Base-by-base conservation (phyloP, 345 rosid genomes). In the Gossypium herbaceum region DNA sequence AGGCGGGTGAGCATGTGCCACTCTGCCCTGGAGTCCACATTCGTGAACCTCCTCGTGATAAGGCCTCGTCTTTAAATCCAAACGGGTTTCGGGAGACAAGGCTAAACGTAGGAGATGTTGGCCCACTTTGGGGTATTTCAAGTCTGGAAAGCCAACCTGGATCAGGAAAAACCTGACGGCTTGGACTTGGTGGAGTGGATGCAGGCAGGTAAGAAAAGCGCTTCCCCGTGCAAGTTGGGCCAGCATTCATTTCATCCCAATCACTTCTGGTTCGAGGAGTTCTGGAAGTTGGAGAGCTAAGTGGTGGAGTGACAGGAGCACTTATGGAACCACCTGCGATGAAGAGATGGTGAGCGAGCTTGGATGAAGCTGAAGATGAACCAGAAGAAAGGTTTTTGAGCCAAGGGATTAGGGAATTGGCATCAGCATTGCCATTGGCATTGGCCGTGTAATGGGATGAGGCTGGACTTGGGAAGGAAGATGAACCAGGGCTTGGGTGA, bases 11-110 rank as follows among this genome's bases (percentile, higher is more conserved):
- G 82, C 99, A 93, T 19, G 93, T 90, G 59, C 98, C 97, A 72
- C 99, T 95, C 76, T 90, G 98, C 55, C 98, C 99, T 2, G 99
- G 99, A 73, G 97, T 93, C 97, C 98, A 93, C 97, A 95, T 93
- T 75, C 93, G 85, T 3, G 97, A 92, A 25, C 94, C 88, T 79
- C 83, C 84, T 55, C 86, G 88, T 9, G 92, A 82, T 7, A 87
- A 74, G 60, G 78, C 74, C 57, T 87, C 95, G 17, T 86, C 91
- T 75, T 79, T 81, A 29, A 88, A 88, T 44, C 90, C 88, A 74
- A 91, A 88, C 1, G 93, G 91, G 66, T 86, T 87, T 47, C 86
- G 78, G 2, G 99, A 83, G 47, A 93, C 94, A 25, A 95, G 90
- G 64, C 96, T 95, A 75, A 95, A 95, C 41, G 99, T 95, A 13